phyloP scores from a whole-genome alignment of 331 rosid genomes.

The Dryas integrifolia region DNA sequence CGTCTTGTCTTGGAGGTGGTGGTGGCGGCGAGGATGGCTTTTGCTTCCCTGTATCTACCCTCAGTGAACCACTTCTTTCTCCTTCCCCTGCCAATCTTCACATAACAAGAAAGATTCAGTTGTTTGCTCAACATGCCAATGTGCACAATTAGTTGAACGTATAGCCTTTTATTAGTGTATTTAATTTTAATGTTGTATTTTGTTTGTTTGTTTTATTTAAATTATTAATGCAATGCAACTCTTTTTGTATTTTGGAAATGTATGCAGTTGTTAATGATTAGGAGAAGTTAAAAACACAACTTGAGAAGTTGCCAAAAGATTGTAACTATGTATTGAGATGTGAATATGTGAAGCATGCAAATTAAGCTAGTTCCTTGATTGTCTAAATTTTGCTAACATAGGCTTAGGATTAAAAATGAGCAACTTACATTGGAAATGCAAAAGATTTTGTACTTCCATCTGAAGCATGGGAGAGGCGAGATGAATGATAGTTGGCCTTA shows the following conservation, averaged over 20 bases:
- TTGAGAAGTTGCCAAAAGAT: not conserved
- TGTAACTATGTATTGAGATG: not conserved
- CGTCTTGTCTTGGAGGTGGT: not conserved
- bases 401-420: not conserved
- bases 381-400: not conserved
- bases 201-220: no score
- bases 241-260: not conserved
- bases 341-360: no score
- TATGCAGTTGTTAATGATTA: no score
- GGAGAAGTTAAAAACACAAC: not conserved
- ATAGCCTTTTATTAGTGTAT: not conserved
- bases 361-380: not conserved
- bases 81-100: conserved; percentile 52
- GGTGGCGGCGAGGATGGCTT: not conserved
- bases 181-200: not conserved
- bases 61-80: conserved; percentile 36
- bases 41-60: conserved; percentile 25
- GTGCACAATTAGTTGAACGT: not conserved
- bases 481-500: not conserved
- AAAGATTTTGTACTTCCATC: conserved; percentile 54
- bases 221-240: no score
- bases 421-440: conserved; percentile 70
- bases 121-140: conserved; percentile 6
- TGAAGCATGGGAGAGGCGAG: conserved; percentile 35
- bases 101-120: conserved; percentile 23